Base-by-base conservation (phyloP, 352 stramenopile species). In the Phytopythium helicoides region DNA sequence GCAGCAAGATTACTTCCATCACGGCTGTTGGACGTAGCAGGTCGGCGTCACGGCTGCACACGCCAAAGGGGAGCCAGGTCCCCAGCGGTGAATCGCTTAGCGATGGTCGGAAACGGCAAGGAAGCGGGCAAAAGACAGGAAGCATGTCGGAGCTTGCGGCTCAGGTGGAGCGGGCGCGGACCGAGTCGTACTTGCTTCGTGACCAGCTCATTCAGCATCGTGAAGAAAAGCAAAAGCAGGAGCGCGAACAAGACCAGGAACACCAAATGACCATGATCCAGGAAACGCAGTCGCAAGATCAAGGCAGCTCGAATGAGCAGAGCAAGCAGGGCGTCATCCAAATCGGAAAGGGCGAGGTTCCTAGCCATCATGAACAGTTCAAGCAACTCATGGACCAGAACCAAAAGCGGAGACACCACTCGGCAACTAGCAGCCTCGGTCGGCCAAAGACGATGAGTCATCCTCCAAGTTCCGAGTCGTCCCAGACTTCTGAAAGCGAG, bases 121-220 rank as follows among this genome's bases (percentile, higher is more conserved):
- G 14, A 6, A 36, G 41, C 15, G 25, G 1, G 45, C 44, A 57
- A 16, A 73, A 73, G 35, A 73, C 58, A 1, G 47, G 42, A 11
- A 70, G 57, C 23, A 71, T 62, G 40, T 55, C 60, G 23, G 28
- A 59, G 15, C 39, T 76, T 9, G 40, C 64, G 47, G 66, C 54
- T 0, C 54, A 54, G 9, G 71, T 68, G 1, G 54, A 59, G 14
- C 57, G 54, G 0, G 51, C 54, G 5, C 39, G 44, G 14, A 47
- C 46, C 3, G 55, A 68, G 28, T 59, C 58, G 9, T 67, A 52
- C 44, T 48, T 50, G 14, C 45, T 74, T 6, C 47, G 66, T 16
- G 48, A 71, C 23, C 64, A 67, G 21, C 53, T 58, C 8, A 35
- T 64, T 34, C 59, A 66, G 28, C 45, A 51, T 15, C 45, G 45